Evolutionary conservation across 2,329 filamentous ascomycete genomes (phyloP).

Genomic region (Sphaerulina populicola): DNA sequence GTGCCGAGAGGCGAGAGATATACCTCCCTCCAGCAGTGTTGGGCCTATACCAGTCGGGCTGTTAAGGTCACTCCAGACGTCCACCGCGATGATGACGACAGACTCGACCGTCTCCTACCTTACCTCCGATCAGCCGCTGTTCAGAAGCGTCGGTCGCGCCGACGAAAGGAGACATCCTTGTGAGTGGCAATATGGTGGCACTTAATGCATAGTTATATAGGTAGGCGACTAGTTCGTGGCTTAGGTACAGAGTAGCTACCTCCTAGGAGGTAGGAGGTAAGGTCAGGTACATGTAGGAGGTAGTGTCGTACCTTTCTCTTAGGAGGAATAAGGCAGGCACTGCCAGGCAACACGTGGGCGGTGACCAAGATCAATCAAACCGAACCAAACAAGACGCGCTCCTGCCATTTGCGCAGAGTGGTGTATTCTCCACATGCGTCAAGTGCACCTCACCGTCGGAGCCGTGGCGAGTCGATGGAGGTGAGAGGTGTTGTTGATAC

Average conservation of each 20-base stretch:
- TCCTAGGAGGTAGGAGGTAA: too few species aligned
- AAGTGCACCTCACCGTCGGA: not conserved
- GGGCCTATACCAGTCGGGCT: too few species aligned
- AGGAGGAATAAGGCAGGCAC: too few species aligned
- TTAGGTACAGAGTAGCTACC: too few species aligned
- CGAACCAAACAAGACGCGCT: not conserved
- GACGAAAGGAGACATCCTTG: slow-evolving; percentile 1
- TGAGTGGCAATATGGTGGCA: slow-evolving; percentile 1
- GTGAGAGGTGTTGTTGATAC: too few species aligned
- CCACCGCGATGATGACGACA: not conserved
- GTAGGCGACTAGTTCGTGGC: slow-evolving; percentile 1
- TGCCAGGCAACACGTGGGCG: not conserved
- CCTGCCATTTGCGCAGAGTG: not conserved
- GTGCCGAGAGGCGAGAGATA: too few species aligned
- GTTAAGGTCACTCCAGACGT: too few species aligned
- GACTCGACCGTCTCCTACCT: not conserved
- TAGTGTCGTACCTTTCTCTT: too few species aligned
- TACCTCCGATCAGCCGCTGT: not conserved
- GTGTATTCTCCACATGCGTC: not conserved
- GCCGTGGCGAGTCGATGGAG: not conserved
- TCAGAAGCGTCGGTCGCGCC: not conserved
- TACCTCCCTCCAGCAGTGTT: too few species aligned
- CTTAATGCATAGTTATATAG: slow-evolving; percentile 5
- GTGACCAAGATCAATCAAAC: not conserved
- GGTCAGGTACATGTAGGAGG: too few species aligned